Evolutionary conservation across 2,329 filamentous ascomycete species (phyloP).

Genomic region (Hysterium pulicare): DNA sequence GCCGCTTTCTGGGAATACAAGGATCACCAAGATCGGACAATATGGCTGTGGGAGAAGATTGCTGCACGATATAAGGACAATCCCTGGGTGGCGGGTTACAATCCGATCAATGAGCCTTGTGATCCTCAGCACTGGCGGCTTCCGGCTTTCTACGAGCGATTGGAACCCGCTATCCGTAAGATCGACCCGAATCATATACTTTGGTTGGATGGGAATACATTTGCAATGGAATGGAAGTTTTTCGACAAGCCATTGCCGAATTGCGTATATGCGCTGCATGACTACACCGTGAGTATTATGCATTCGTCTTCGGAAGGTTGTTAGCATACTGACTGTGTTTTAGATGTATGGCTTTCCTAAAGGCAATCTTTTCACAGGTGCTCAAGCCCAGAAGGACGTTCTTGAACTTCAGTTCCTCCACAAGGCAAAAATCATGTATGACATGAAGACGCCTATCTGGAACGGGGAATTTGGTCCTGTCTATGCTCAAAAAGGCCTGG

Average conservation of each 20-base stretch:
- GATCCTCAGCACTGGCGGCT: conserved; percentile 48
- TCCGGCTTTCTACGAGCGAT: conserved; percentile 45
- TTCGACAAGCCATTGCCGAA: conserved; percentile 42
- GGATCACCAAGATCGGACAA: conserved; percentile 49
- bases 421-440: conserved; percentile 48
- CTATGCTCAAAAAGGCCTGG: conserved; percentile 42
- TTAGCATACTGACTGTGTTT: neutral
- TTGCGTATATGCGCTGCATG: conserved; percentile 53
- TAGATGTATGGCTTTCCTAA: conserved; percentile 48
- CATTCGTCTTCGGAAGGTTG: too few species aligned
- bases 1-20: conserved; percentile 52
- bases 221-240: conserved; percentile 42
- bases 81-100: conserved; percentile 51
- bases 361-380: conserved; percentile 42
- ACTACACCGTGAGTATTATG: conserved; percentile 40
- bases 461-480: conserved; percentile 51
- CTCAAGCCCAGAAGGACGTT: conserved; percentile 41
- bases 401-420: conserved; percentile 45
- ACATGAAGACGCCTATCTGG: conserved; percentile 46
- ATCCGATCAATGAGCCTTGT: conserved; percentile 51
- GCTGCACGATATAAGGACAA: conserved; percentile 45
- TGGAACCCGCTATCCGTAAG: conserved; percentile 46
- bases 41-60: conserved; percentile 50
- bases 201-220: conserved; percentile 36
- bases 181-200: conserved; percentile 50